Conservation (phyloP, 441 rosid genomes). For the Theobroma grandiflorum region DNA sequence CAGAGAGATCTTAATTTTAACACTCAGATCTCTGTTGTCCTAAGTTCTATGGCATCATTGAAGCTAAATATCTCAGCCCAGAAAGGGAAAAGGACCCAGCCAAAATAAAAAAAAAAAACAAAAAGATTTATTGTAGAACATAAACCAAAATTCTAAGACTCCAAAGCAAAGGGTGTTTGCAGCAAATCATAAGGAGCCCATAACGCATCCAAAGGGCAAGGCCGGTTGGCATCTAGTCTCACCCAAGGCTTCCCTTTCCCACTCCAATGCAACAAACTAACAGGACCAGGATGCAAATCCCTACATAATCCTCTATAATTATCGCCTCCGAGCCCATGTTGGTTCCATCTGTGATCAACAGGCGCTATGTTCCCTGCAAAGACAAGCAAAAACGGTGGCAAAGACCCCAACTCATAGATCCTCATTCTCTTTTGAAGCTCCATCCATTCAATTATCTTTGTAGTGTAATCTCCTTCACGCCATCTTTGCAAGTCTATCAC, state of each 20-base stretch:
- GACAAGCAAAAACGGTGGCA: slow-evolving; percentile 70
- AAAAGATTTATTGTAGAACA: slow-evolving; percentile 5
- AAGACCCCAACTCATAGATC: slow-evolving; percentile 66
- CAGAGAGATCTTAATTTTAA: slow-evolving; percentile 18
- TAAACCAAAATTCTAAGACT: slow-evolving; percentile 18
- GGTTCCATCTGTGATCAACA: slow-evolving; percentile 79
- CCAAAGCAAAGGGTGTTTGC: slow-evolving; percentile 51
- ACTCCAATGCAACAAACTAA: slow-evolving; percentile 76
- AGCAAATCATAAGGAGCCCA: slow-evolving; percentile 73
- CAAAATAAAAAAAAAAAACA: too few species aligned
- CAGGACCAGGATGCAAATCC: slow-evolving; percentile 71
- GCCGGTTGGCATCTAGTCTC: slow-evolving; percentile 50
- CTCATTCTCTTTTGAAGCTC: slow-evolving; percentile 71
- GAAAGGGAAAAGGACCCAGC: not conserved
- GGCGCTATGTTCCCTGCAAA: slow-evolving; percentile 71
- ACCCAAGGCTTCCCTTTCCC: slow-evolving; percentile 84
- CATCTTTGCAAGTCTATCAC: slow-evolving; percentile 60
- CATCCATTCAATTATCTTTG: slow-evolving; percentile 75
- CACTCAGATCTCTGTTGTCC: not conserved
- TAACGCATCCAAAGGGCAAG: slow-evolving; percentile 69
- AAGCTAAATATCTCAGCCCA: slow-evolving; percentile 14
- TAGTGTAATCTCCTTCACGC: slow-evolving; percentile 61
- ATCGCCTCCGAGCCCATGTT: slow-evolving; percentile 76
- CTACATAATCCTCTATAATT: slow-evolving; percentile 61
- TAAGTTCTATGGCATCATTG: slow-evolving; percentile 9